phyloP scores from a whole-genome alignment of 495 filamentous ascomycete genomes.

The Jackrogersella minutella region DNA sequence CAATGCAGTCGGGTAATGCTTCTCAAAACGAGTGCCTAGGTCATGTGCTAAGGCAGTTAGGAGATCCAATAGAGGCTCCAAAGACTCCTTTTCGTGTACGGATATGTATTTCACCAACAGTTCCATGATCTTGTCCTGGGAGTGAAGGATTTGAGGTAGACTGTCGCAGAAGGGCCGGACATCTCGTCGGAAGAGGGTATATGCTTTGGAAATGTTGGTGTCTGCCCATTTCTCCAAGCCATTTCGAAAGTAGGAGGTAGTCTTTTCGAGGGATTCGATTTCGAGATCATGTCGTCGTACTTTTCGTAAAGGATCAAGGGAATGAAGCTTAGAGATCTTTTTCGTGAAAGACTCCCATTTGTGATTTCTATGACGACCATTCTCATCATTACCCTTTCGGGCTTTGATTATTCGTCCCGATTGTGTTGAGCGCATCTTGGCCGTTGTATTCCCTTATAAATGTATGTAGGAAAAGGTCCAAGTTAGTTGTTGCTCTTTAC shows the following conservation, averaged over 20 bases:
- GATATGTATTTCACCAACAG: constrained; percentile 80
- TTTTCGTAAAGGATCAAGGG: constrained; percentile 86
- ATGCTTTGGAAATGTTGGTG: constrained; percentile 83
- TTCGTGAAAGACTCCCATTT: constrained; percentile 91
- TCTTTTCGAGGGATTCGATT: constrained; percentile 71
- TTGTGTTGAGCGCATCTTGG: constrained; percentile 61
- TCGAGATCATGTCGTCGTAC: constrained; percentile 84
- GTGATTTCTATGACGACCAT: constrained; percentile 79
- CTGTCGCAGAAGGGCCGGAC: constrained; percentile 82
- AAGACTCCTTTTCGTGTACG: constrained; percentile 71
- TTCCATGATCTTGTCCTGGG: constrained; percentile 83
- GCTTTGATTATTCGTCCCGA: constrained; percentile 72
- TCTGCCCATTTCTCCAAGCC: constrained; percentile 89
- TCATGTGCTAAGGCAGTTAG: constrained; percentile 92
- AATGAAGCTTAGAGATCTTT: constrained; percentile 89
- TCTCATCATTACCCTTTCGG: constrained; percentile 72
- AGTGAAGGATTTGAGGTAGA: constrained; percentile 88
- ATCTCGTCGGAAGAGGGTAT: constrained; percentile 75
- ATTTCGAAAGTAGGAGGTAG: constrained; percentile 80
- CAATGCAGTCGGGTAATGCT: constrained; percentile 77
- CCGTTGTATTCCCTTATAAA: background rate
- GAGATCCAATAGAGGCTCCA: constrained; percentile 86
- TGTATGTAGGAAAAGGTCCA: background rate
- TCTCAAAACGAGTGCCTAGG: constrained; percentile 86
- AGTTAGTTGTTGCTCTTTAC: constrained; percentile 9